Evolutionary conservation across 148 eudicot species (phyloP), one percentile per base, ranked within the genome.

Genomic region (Vaccinium corymbosum): DNA sequence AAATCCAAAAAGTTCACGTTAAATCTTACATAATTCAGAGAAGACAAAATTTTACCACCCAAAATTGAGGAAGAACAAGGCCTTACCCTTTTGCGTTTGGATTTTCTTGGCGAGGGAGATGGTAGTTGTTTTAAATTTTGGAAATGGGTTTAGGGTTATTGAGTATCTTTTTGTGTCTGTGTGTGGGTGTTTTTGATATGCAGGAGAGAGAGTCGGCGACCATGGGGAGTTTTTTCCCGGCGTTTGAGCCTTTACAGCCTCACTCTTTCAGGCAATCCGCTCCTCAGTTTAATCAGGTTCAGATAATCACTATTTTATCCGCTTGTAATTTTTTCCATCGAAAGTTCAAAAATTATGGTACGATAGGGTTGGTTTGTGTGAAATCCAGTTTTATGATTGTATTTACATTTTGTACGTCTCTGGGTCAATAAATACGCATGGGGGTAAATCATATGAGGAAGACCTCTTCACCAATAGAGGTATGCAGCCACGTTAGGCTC

Each of bases 181-280:
- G 0, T 19, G 38, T 68, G 38, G 17, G 73, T 68, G 73, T 14
- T 68, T 13, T 68, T 68, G 38, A 68, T 13, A 15, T 27, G 88
- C 88, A 89, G 93, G 91, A 91, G 50, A 79, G 90, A 78, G 93
- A 84, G 64, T 80, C 85, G 3, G 78, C 78, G 51, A 86, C 83
- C 71, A 86, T 88, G 88, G 84, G 88, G 68, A 88, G 62, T 70
- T 81, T 91, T 76, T 89, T 89, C 85, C 89, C 90, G 1, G 71
- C 74, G 48, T 89, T 91, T 82, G 93, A 91, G 49, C 90, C 86
- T 52, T 85, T 86, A 20, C 91, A 91, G 88, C 27, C 88, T 85
- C 91, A 91, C 77, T 87, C 89, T 12, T 57, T 90, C 6, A 86
- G 91, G 59, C 91, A 87, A 57, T 52, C 89, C 22, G 88, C 49